phyloP scores from a whole-genome alignment of 176 grass and related monocot genomes.

The Chloris gayana region DNA sequence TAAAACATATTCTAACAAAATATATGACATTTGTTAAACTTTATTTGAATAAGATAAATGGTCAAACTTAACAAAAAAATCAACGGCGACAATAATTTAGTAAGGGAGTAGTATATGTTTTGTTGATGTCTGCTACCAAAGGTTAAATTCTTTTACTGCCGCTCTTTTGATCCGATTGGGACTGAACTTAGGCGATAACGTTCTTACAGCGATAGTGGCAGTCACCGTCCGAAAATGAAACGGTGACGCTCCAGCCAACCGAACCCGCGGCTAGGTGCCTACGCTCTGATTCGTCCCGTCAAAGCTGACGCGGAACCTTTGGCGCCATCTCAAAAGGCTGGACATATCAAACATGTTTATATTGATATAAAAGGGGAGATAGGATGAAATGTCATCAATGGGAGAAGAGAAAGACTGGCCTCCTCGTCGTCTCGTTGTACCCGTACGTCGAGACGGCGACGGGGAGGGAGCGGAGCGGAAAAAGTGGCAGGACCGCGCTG shows the following conservation, averaged over 20 bases:
- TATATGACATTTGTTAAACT: too few relatives aligned
- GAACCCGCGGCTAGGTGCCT: not conserved
- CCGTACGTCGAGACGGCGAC: not conserved
- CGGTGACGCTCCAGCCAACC: slow-evolving; percentile 17
- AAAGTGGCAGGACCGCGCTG: not conserved
- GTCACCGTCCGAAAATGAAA: not conserved
- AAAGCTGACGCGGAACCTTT: slow-evolving; percentile 1
- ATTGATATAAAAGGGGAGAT: not conserved
- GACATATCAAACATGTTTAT: not conserved
- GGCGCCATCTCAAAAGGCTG: not conserved
- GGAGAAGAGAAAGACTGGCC: not conserved
- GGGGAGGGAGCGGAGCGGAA: too few relatives aligned
- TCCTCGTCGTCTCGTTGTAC: not conserved
- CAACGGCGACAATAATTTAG: too few relatives aligned
- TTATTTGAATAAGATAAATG: too few relatives aligned
- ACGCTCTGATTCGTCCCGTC: slow-evolving; percentile 23
- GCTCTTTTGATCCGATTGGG: slow-evolving; percentile 25
- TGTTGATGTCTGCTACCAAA: not conserved
- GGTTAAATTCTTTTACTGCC: not conserved
- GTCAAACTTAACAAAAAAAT: too few relatives aligned
- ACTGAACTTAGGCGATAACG: slow-evolving; percentile 21
- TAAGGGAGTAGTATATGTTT: not conserved
- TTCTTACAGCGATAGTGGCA: not conserved
- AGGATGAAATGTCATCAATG: not conserved
- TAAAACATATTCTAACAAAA: too few relatives aligned